Percentiles rank a stretch among this genome's conserved stretches.
phyloP scores from a whole-genome alignment of 148 eudicot genomes.

The Suaeda aralocaspica region DNA sequence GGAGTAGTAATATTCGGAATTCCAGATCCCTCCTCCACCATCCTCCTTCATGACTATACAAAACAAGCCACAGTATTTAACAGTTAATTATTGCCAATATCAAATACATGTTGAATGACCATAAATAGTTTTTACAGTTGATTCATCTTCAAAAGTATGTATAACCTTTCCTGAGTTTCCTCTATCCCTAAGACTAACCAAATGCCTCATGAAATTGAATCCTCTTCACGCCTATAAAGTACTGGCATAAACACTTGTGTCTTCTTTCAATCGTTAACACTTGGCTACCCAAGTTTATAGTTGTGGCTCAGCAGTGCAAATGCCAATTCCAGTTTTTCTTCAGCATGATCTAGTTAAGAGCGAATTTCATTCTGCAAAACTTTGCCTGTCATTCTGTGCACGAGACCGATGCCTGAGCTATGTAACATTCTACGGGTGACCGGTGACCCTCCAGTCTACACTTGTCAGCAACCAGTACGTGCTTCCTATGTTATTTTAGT shows the following conservation, averaged over 20 bases:
- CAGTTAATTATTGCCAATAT: neutral
- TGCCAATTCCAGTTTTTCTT: neutral
- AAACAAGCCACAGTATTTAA: neutral
- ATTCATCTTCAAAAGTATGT: neutral
- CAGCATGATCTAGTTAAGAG: constrained; percentile 1
- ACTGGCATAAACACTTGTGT: neutral
- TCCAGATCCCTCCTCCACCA: too few relatives aligned
- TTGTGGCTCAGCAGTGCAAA: neutral
- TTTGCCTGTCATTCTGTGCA: too few relatives aligned
- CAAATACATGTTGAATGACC: neutral
- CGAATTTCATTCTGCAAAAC: neutral
- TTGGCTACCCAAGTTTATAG: neutral
- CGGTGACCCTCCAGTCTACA: neutral
- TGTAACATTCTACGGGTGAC: too few relatives aligned
- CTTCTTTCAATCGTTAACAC: constrained; percentile 1
- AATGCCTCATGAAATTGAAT: neutral
- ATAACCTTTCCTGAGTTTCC: neutral
- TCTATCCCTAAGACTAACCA: neutral
- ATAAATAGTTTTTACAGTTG: neutral
- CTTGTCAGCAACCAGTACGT: too few relatives aligned
- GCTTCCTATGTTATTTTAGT: constrained; percentile 29
- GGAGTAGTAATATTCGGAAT: too few relatives aligned
- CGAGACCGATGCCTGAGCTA: too few relatives aligned
- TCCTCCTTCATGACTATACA: too few relatives aligned
- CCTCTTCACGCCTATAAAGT: neutral